A percentile compares a stretch with the other conserved stretches of the same genome.
These are phyloP conservation scores for Penicillium frequentans DNA, from an alignment of 2,329 filamentous ascomycete species.

Conservation along the genomic window DNA sequence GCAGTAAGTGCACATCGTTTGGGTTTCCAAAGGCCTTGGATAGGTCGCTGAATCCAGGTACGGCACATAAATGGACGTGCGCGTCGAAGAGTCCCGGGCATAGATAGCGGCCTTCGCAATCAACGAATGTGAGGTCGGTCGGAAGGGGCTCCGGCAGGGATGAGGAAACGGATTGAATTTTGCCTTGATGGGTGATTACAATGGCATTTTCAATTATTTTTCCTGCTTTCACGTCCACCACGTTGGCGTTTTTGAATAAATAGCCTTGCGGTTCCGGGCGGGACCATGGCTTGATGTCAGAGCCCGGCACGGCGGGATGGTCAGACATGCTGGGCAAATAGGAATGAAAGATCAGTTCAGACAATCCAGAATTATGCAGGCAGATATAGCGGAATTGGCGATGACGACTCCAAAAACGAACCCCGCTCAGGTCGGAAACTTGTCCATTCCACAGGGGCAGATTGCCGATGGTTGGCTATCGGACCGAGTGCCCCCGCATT, in stretches of 20 bases:
- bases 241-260: constrained; percentile 22
- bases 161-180: constrained; percentile 17
- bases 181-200: constrained; percentile 17
- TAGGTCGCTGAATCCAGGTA: constrained; percentile 23
- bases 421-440: constrained; percentile 7
- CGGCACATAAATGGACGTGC: constrained; percentile 28
- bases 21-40: constrained; percentile 23
- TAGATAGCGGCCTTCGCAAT: constrained; percentile 22
- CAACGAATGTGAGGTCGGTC: constrained; percentile 9
- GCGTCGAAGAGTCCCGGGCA: constrained; percentile 28
- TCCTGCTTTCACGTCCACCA: constrained; percentile 23
- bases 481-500: constrained; percentile 7
- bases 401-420: neutral
- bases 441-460: constrained; percentile 5
- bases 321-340: constrained; percentile 10
- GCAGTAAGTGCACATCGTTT: constrained; percentile 22
- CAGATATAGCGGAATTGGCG: neutral
- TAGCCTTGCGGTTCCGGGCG: constrained; percentile 16
- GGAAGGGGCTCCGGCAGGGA: constrained; percentile 9
- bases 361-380: neutral
- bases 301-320: constrained; percentile 11
- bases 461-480: constrained; percentile 10
- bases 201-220: constrained; percentile 14
- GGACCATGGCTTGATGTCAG: constrained; percentile 26
- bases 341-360: neutral